Evolutionary conservation across 768 basidiomycete genomes (phyloP).

Genomic region (Cystofilobasidium ferigula): DNA sequence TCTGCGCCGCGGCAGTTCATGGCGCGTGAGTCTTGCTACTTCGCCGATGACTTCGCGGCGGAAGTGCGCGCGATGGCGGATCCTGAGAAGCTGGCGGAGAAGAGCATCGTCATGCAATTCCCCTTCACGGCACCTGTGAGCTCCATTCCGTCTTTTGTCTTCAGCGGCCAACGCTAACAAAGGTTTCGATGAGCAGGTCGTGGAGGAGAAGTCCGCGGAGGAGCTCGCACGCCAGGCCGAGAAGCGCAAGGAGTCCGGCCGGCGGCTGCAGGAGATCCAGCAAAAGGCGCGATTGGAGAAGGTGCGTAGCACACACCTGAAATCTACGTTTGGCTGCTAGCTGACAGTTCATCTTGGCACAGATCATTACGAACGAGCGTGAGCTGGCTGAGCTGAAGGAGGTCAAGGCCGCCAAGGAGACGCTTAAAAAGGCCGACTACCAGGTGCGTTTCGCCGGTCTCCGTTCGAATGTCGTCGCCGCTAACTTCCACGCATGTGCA

Average conservation of each 20-base stretch:
- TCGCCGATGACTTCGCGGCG: conserved; percentile 61
- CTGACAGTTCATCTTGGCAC: background rate
- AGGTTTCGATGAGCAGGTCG: conserved; percentile 33
- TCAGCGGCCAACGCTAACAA: background rate
- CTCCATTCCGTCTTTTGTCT: background rate
- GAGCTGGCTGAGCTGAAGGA: conserved; percentile 17
- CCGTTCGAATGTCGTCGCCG: background rate
- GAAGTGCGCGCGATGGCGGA: conserved; percentile 58
- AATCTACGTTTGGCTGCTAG: background rate
- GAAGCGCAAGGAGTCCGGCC: conserved; percentile 71
- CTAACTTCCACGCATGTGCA: conserved; percentile 24
- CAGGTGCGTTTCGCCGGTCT: conserved; percentile 46
- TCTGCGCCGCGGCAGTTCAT: conserved; percentile 60
- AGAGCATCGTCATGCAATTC: conserved; percentile 73
- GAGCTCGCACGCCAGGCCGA: conserved; percentile 68
- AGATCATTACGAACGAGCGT: conserved; percentile 18
- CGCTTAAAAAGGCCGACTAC: conserved; percentile 57
- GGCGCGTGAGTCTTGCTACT: conserved; percentile 73
- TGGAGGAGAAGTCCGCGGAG: conserved; percentile 82
- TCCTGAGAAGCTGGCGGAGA: conserved; percentile 52
- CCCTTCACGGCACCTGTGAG: conserved; percentile 52
- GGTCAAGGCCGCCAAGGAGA: conserved; percentile 2
- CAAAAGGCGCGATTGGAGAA: conserved; percentile 76
- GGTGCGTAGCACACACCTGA: conserved; percentile 45
- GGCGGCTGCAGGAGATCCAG: conserved; percentile 80